These are phyloP conservation scores for Phaffomyces thermotolerans DNA, from an alignment of 805 yeast species.

Conservation along the genomic window DNA sequence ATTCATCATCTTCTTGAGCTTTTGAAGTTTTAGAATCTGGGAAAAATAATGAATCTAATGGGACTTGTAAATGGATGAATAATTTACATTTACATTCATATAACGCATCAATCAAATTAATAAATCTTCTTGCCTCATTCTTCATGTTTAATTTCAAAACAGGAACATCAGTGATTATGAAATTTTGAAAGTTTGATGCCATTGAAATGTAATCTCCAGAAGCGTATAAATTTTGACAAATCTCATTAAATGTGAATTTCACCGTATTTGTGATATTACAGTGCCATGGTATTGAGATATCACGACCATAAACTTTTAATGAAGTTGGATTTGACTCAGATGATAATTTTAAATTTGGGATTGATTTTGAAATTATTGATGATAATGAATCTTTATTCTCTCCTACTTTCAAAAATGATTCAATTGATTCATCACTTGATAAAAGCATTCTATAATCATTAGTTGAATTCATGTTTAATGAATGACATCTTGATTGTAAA, in stretches of 20 bases:
- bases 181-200: conserved; percentile 50
- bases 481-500: conserved; percentile 50
- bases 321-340: conserved; percentile 13
- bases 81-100: conserved; percentile 62
- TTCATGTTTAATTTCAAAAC: conserved; percentile 47
- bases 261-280: conserved; percentile 27
- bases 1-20: conserved; percentile 20
- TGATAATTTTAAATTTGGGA: background rate
- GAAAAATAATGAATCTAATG: conserved; percentile 51
- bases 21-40: conserved; percentile 34
- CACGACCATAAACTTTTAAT: conserved; percentile 51
- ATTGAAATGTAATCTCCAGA: conserved; percentile 66
- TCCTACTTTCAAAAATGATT: conserved; percentile 36
- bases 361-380: background rate
- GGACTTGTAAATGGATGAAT: conserved; percentile 42
- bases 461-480: conserved; percentile 53
- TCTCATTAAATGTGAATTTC: conserved; percentile 42
- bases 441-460: conserved; percentile 45
- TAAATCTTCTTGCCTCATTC: conserved; percentile 63
- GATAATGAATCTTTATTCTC: background rate
- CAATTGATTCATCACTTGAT: conserved; percentile 8
- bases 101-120: conserved; percentile 59
- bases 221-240: conserved; percentile 51
- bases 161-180: conserved; percentile 57
- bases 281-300: conserved; percentile 38